Conservation (phyloP, 768 basidiomycete genomes). For the Lactarius tabidus region DNA sequence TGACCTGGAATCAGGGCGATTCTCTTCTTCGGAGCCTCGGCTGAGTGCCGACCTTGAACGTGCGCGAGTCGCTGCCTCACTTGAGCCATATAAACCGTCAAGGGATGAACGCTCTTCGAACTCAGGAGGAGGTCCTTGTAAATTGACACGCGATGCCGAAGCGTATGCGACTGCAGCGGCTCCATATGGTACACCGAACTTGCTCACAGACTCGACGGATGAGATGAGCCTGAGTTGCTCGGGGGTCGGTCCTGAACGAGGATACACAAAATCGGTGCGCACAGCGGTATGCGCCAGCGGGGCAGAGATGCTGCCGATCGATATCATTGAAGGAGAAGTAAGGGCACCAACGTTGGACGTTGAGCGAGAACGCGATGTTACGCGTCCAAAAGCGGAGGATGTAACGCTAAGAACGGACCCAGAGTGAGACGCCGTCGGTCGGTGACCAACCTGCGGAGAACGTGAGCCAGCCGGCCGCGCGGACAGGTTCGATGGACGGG, state of each 20-base stretch:
- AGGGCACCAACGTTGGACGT: slow-evolving; percentile 38
- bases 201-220: slow-evolving; percentile 57
- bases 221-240: slow-evolving; percentile 66
- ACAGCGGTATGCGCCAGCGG: slow-evolving; percentile 71
- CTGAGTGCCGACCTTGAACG: slow-evolving; percentile 12
- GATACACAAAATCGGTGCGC: slow-evolving; percentile 69
- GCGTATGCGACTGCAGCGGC: slow-evolving; percentile 64
- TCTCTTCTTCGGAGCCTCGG: slow-evolving; percentile 1
- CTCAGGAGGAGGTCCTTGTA: slow-evolving; percentile 45
- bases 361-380: slow-evolving; percentile 42
- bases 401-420: slow-evolving; percentile 35
- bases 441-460: slow-evolving; percentile 30
- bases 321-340: slow-evolving; percentile 65
- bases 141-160: slow-evolving; percentile 43
- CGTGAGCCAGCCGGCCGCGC: slow-evolving; percentile 16
- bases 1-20: not conserved
- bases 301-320: slow-evolving; percentile 68
- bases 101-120: slow-evolving; percentile 38
- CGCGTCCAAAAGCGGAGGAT: slow-evolving; percentile 42
- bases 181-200: slow-evolving; percentile 76
- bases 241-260: slow-evolving; percentile 57
- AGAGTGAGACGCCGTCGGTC: slow-evolving; percentile 35
- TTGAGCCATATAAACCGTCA: slow-evolving; percentile 18
- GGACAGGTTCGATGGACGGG: slow-evolving; percentile 21
- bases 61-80: not conserved